Evolutionary conservation across 2,329 filamentous ascomycete species (phyloP), one percentile per base, ranked within the genome.

Genomic region (Blastomyces silverae): DNA sequence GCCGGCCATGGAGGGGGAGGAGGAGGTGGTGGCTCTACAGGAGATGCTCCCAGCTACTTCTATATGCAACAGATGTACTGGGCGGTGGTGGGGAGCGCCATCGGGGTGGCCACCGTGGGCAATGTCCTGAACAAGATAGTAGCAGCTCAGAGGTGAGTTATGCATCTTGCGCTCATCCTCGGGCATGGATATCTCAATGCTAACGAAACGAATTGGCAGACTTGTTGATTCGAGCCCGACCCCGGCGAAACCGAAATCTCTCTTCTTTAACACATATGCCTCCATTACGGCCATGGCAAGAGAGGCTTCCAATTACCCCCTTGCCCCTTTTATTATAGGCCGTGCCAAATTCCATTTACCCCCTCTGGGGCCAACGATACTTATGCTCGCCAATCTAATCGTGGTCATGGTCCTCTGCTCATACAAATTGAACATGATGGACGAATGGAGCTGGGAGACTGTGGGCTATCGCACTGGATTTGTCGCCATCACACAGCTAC

Each of bases 381-480:
- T 77, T 57, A 69, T 76, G 7, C 68, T 78, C 31, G 74, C 73
- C 2, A 84, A 86, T 67, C 65, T 80, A n/a, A 66, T 82, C 6
- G 73, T 82, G 17, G 76, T 83, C 1, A 69, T 86, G n/a, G 74
- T 84, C 1, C 78, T 85, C 37, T 84, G 81, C 69, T 82, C 86
- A 67, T 85, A 85, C 70, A 80, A 79, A 42, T 76, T 85, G 39
- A 76, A 86, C 69, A 78, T 82, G 0, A 74, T 71, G 0, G 76
- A 84, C 64, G 73, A 78, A 58, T 80, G 81, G 73, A 75, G 77
- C 53, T 84, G 81, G 77, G 84, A 87, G 69, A 75, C 80, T 57
- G 80, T 87, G 64, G 85, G 81, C 15, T 86, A 85, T 69, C 79
- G 83, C 42, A 81, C 80, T 4, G 84, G 82, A 4, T 83, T 81